phyloP scores from a whole-genome alignment of 2,329 filamentous ascomycete species.

The Fusarium sp. region DNA sequence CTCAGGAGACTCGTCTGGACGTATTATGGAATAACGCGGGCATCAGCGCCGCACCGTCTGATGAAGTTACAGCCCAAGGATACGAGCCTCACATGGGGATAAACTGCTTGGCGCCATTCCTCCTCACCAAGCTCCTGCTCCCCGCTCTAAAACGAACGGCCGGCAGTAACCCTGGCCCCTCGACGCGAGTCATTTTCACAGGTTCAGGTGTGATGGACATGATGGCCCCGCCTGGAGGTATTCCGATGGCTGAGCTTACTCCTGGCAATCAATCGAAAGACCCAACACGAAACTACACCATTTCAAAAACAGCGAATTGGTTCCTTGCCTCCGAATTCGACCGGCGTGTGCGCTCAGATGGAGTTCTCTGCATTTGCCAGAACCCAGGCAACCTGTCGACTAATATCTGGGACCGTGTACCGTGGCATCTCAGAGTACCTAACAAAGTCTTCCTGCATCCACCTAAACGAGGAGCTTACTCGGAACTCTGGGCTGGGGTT shows the following conservation, averaged over 20 bases:
- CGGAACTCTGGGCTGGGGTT: slow-evolving; percentile 55
- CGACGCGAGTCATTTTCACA: slow-evolving; percentile 47
- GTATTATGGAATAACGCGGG: slow-evolving; percentile 57
- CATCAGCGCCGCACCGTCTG: not conserved
- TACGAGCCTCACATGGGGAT: slow-evolving; percentile 49
- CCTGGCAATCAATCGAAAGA: slow-evolving; percentile 25
- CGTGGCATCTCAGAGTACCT: slow-evolving; percentile 23
- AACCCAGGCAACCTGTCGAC: slow-evolving; percentile 53
- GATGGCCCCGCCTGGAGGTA: slow-evolving; percentile 40
- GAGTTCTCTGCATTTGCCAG: slow-evolving; percentile 46
- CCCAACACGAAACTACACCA: slow-evolving; percentile 46
- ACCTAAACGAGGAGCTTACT: slow-evolving; percentile 53
- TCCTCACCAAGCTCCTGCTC: slow-evolving; percentile 50
- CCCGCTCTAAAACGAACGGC: slow-evolving; percentile 46
- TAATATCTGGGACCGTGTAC: slow-evolving; percentile 31
- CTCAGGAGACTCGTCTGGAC: slow-evolving; percentile 54
- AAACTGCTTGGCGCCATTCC: slow-evolving; percentile 50
- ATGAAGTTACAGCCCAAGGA: slow-evolving; percentile 40
- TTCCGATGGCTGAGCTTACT: slow-evolving; percentile 43
- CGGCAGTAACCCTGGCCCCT: not conserved
- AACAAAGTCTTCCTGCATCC: slow-evolving; percentile 45
- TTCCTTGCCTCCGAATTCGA: slow-evolving; percentile 50
- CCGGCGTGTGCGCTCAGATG: slow-evolving; percentile 28
- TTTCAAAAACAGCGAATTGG: slow-evolving; percentile 52
- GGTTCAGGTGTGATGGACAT: slow-evolving; percentile 44